These are phyloP conservation scores for Phycomyces nitens DNA, from an alignment of 192 early-diverging fungal genomes.

Conservation along the genomic window DNA sequence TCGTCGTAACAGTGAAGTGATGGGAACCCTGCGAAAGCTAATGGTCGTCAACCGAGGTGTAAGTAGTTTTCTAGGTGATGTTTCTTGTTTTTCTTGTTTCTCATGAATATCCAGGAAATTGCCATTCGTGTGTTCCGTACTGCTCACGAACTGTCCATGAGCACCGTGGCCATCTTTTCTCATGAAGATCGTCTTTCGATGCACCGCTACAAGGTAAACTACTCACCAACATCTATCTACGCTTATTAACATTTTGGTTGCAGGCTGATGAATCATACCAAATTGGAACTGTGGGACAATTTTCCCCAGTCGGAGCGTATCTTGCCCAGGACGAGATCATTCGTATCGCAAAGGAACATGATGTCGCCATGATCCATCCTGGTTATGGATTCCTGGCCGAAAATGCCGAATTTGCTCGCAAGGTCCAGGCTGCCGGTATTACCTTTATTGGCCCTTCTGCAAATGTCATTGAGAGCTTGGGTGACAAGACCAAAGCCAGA, in stretches of 20 bases:
- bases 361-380: slow-evolving; percentile 88
- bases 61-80: too few species aligned
- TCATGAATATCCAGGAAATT: slow-evolving; percentile 79
- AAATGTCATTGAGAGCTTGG: slow-evolving; percentile 81
- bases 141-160: slow-evolving; percentile 88
- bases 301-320: slow-evolving; percentile 90
- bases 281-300: slow-evolving; percentile 77
- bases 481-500: slow-evolving; percentile 95
- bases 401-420: slow-evolving; percentile 88
- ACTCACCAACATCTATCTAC: too few species aligned
- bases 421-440: slow-evolving; percentile 85
- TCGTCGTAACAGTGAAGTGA: slow-evolving; percentile 52
- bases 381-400: slow-evolving; percentile 97
- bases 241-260: too few species aligned
- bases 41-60: slow-evolving; percentile 57
- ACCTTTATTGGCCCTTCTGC: slow-evolving; percentile 87
- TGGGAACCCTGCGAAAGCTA: slow-evolving; percentile 50
- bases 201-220: slow-evolving; percentile 87
- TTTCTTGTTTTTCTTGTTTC: too few species aligned
- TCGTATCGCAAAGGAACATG: slow-evolving; percentile 74
- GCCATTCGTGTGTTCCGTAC: slow-evolving; percentile 93
- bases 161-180: slow-evolving; percentile 84
- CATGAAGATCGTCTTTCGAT: slow-evolving; percentile 89
- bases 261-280: slow-evolving; percentile 94
- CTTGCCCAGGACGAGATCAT: slow-evolving; percentile 92